Percentiles rank a stretch among this genome's conserved stretches.
These are phyloP conservation scores for Colletotrichum acutatum DNA, from an alignment of 2,329 filamentous ascomycete species.

Conservation along the genomic window DNA sequence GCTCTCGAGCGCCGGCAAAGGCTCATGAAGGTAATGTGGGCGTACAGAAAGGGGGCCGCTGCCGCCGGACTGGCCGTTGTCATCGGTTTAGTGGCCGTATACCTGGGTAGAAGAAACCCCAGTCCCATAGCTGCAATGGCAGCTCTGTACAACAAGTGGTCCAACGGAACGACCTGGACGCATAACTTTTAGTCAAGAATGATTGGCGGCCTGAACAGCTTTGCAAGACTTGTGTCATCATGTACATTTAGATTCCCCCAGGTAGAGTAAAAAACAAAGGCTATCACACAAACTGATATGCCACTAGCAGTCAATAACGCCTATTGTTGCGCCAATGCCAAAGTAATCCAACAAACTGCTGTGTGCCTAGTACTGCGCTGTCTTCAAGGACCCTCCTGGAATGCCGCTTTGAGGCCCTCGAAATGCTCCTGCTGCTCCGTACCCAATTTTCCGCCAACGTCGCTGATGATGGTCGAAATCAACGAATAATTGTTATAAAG, in stretches of 20 bases:
- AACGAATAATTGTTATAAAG: constrained; percentile 96
- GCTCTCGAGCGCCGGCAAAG: constrained; percentile 70
- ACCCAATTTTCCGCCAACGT: constrained; percentile 78
- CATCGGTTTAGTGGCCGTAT: constrained; percentile 75
- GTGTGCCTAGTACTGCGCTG: neutral
- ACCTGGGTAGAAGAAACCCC: constrained; percentile 64
- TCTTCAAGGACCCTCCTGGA: constrained; percentile 58
- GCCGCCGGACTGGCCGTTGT: constrained; percentile 72
- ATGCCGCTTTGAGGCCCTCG: constrained; percentile 70
- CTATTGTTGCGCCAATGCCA: constrained; percentile 22
- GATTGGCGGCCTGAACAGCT: neutral
- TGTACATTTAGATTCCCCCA: constrained; percentile 8
- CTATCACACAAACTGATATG: constrained; percentile 22
- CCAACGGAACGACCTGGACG: constrained; percentile 27
- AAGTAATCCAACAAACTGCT: neutral
- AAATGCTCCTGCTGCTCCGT: constrained; percentile 82
- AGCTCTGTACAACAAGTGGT: constrained; percentile 35
- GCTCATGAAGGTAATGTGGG: constrained; percentile 64
- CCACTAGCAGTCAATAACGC: constrained; percentile 12
- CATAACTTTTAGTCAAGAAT: constrained; percentile 26
- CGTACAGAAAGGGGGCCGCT: constrained; percentile 72
- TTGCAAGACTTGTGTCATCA: neutral
- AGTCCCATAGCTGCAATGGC: constrained; percentile 35
- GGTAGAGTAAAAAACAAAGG: neutral
- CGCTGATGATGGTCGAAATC: constrained; percentile 90